Evolutionary conservation across 192 early-diverging fungal genomes (phyloP), one percentile per base, ranked within the genome.

Genomic region (Coemansia sp.): DNA sequence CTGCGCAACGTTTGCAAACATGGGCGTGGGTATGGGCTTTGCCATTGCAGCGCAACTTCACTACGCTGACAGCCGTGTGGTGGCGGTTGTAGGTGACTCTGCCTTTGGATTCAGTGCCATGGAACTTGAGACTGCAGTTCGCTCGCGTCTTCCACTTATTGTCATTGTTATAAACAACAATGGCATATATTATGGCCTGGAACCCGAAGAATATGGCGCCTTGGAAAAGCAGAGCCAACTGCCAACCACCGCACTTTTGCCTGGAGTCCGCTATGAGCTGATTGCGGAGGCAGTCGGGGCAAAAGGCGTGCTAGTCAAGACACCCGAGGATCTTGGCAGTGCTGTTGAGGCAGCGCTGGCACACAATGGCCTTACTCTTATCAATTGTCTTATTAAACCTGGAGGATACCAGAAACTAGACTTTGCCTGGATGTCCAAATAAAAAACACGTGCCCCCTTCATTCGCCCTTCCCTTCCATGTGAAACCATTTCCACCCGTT

Each of bases 101-200:
- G 90, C 90, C 1, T 92, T 92, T 84, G 90, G 90, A 9, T 92
- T 92, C 63, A 88, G 86, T 63, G 90, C 88, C 4, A 89, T 91
- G 87, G 90, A 92, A 74, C 68, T 91, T 19, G 90, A 92, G 66
- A 91, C 90, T 11, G 89, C 88, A 5, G 76, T 84, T 21, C 78
- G 90, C 52, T 69, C 78, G 9, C 74, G 79, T 8, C 65, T 91
- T 51, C 86, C 89, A n/a, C 72, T 91, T 10, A 21, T 92, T 3
- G 81, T 90, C n/a, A 83, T 92, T 25, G 86, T 92, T 6, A 89
- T 92, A 63, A 92, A 92, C 74, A 92, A 92, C 68, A 90, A 87
- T 31, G 90, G 90, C 14, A 91, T 92, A 14, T 90, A 90, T 69
- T 84, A 85, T 76, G 90, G 90, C 7, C 62, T 91, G 36, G 85